Evolutionary conservation across 2,329 filamentous ascomycete genomes (phyloP).

Genomic region (Aureobasidium sp.): DNA sequence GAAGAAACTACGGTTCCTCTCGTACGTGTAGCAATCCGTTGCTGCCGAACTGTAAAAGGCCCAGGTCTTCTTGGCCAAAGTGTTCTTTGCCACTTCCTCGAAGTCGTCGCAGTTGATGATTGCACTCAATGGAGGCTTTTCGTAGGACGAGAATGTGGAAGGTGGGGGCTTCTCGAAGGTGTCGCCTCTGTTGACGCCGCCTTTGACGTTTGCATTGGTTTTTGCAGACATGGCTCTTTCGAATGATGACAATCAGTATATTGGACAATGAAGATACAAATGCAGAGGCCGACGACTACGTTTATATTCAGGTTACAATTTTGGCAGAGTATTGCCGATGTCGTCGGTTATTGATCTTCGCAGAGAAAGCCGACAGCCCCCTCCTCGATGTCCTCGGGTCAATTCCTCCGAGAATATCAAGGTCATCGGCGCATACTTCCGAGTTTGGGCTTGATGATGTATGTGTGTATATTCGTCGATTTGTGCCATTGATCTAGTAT

Average conservation of each 20-base stretch:
- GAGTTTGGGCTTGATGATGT: neutral
- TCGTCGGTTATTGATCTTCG: neutral
- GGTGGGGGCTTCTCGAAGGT: slow-evolving; percentile 23
- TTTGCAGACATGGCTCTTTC: neutral
- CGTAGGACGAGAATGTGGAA: slow-evolving; percentile 24
- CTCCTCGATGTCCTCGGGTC: neutral
- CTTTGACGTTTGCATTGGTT: slow-evolving; percentile 1
- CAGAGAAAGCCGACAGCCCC: slow-evolving; percentile 2
- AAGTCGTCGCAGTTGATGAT: slow-evolving; percentile 42
- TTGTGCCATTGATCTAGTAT: neutral
- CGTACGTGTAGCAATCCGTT: slow-evolving; percentile 43
- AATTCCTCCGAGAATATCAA: neutral
- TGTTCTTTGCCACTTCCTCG: slow-evolving; percentile 30
- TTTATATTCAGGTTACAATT: neutral
- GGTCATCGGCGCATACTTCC: neutral
- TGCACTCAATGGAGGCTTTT: slow-evolving; percentile 40
- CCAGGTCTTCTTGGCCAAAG: slow-evolving; percentile 32
- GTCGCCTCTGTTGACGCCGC: slow-evolving; percentile 4
- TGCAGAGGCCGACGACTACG: neutral
- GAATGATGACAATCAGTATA: neutral
- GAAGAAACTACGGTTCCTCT: slow-evolving; percentile 37
- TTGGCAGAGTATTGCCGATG: neutral
- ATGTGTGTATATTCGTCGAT: neutral
- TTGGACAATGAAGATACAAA: neutral
- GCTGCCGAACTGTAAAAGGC: slow-evolving; percentile 42